Evolutionary conservation across 192 early-diverging fungal genomes (phyloP), one percentile per base, ranked within the genome.

Genomic region (Coemansia sp.): DNA sequence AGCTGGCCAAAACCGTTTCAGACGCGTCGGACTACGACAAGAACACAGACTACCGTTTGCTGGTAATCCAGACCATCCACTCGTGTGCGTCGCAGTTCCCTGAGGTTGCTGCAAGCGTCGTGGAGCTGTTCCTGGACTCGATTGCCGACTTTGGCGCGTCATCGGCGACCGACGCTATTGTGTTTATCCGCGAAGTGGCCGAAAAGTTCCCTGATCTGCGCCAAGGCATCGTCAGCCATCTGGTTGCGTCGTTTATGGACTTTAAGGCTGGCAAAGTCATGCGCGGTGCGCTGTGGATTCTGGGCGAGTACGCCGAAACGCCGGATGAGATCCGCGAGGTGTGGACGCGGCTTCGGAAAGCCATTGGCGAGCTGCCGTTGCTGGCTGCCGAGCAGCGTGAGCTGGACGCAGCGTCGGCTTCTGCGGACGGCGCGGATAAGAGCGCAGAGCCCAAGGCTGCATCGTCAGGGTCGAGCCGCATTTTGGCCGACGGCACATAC

Each of bases 51-150:
- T 99, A 97, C 74, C 86, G 94, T 21, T 91, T 97, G 74, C 81
- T 98, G 57, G 82, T 99, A 53, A 97, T 99, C 66, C 94, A 95
- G 73, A 88, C 97, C 15, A 96, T 99, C 71, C 96, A 99, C 76
- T 64, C 85, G 2, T 97, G 94, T 79, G 97, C 97, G 17, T 93
- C 94, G 62, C 90, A 91, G 74, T 98, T 97, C 82, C 92, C 93
- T 22, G 91, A 96, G 66, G 93, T 98, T 21, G 97, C 97, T 9
- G 89, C 94, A n/a, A 91, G 87, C 61, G 97, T 97, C 6, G 96
- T 98, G 22, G 93, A 94, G 20, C 81, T 99, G 47, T 81, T 81
- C 62, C 92, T 98, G 88, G 94, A 94, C 74, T 98, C 95, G 75
- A 78, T 98, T 55, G 87, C 90, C 25, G 96, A 99, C 52, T 88